These are phyloP conservation scores for Yamadazyma dushanensis DNA, from an alignment of 1,139 yeast species.

Conservation along the genomic window DNA sequence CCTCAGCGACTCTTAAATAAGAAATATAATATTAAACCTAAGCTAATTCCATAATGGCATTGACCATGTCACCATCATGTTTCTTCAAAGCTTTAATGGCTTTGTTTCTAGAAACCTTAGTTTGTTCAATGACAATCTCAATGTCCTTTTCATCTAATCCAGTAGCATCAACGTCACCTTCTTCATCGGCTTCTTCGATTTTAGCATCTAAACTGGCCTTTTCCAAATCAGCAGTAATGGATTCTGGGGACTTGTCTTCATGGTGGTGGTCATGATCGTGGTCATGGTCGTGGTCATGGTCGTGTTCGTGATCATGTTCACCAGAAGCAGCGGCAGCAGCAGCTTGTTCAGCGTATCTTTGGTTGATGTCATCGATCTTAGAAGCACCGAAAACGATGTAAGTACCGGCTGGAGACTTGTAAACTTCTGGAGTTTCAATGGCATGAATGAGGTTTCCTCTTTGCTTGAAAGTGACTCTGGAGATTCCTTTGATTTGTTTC, in stretches of 20 bases:
- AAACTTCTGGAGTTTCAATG: conserved; percentile 93
- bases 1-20: no score
- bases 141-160: conserved; percentile 81
- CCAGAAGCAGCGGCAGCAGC: conserved; percentile 62
- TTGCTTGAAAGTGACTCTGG: conserved; percentile 96
- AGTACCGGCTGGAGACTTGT: conserved; percentile 91
- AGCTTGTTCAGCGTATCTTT: conserved; percentile 74
- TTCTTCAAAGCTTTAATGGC: conserved; percentile 88
- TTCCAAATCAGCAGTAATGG: conserved; percentile 89
- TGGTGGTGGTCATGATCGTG: conserved; percentile 17
- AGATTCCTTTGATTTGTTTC: conserved; percentile 88
- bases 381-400: conserved; percentile 98
- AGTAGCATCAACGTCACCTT: conserved; percentile 70
- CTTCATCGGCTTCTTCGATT: conserved; percentile 50
- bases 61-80: conserved; percentile 93
- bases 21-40: conserved; percentile 19
- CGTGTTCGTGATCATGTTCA: conserved; percentile 19
- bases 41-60: conserved; percentile 90
- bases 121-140: conserved; percentile 83
- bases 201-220: conserved; percentile 66
- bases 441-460: conserved; percentile 91
- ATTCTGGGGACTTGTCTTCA: conserved; percentile 62
- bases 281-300: conserved; percentile 28
- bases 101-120: conserved; percentile 82
- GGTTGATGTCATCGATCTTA: conserved; percentile 87